Base-by-base conservation (phyloP, 352 stramenopile genomes). In the Saprolegnia parasitica region DNA sequence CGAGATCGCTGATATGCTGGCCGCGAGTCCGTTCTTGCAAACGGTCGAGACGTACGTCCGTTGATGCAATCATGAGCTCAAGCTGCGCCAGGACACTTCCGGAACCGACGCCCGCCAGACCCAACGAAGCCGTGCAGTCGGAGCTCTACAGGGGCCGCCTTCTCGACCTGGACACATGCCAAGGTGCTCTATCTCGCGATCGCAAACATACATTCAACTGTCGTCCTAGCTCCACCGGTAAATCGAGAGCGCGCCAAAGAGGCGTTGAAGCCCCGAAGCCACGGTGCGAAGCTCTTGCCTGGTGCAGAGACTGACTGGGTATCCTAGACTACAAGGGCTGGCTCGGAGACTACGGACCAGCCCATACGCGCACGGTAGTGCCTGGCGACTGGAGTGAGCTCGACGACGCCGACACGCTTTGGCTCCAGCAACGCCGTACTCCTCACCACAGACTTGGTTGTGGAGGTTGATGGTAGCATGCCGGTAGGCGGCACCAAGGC, bases 1-100 rank as follows among this genome's bases (percentile, higher is more conserved):
- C 23, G 84, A 94, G 74, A 94, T 94, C n/a, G 84, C 83, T 4
- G 80, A 91, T 58, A 73, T 83, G n/a, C 91, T 94, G 24, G 84
- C 90, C 26, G 83, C 77, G 35, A 86, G 83, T n/a, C 79, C 83
- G 63, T 70, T 93, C 9, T 83, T 93, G 78, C 79, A 91, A 54
- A 82, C 71, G 45, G 76, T 39, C 54, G 57, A 18, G 73, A 75
- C 2, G 52, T 58, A 20, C 13, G 29, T 20, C 18, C 24, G 16
- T 6, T 21, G 39, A n/a, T 15, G 56, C 65, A 62, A 42, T 32
- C 47, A 60, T 6, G 70, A 52, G 55, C 62, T 65, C 56, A 71
- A 20, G 35, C 32, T n/a, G 20, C 45, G 64, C n/a, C 18, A 42
- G 49, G 15, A 37, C 20, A 47, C 20, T 56, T 11, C 23, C 8